Evolutionary conservation across 768 basidiomycete species (phyloP), one percentile per base, ranked within the genome.

Genomic region (Hydnomerulius pinastri): DNA sequence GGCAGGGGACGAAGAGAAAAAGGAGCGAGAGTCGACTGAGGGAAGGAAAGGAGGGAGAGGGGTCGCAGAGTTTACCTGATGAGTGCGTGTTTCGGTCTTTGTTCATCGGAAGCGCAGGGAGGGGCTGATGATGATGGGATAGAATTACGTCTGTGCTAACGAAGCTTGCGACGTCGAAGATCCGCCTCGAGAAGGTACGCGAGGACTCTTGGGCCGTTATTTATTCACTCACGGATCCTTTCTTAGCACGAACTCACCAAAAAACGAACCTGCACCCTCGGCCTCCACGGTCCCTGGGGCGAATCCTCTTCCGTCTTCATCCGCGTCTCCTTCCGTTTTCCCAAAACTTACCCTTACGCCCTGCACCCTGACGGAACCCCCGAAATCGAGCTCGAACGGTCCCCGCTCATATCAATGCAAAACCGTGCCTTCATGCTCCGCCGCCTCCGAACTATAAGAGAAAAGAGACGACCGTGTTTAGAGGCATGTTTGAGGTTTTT

Each of bases 231-330:
- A 59, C 13, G 27, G 35, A 10, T 27, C 25, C 15, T 39, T 35
- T 42, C 43, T 3, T 55, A 87, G 85, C 81, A 82, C 38, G 87
- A 89, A 47, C 71, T 88, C 32, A 74, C 76, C 7, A 88, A 87
- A 64, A 83, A 79, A 58, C 82, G 92, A 9, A 87, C 83, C 12
- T 90, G 91, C 58, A 93, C 92, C 2, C 76, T 97, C 40, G 90
- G 92, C 4, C 72, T 98, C 36, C 84, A 91, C 55, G 91, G 91
- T 2, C 93, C 92, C 2, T 95, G 93, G 93, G 92, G 90, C n/a
- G 87, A 87, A 48, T 81, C 79, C 0, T 86, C 85, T 10, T 87
- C 85, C 17, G 87, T 88, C 6, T 94, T 92, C 70, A 84, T 94
- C 50, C 85, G 95, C 1, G 80, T 96, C 23, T 87, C 90, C 1